Conservation (phyloP, 176 grass and related monocot genomes). For the Lolium perenne region DNA sequence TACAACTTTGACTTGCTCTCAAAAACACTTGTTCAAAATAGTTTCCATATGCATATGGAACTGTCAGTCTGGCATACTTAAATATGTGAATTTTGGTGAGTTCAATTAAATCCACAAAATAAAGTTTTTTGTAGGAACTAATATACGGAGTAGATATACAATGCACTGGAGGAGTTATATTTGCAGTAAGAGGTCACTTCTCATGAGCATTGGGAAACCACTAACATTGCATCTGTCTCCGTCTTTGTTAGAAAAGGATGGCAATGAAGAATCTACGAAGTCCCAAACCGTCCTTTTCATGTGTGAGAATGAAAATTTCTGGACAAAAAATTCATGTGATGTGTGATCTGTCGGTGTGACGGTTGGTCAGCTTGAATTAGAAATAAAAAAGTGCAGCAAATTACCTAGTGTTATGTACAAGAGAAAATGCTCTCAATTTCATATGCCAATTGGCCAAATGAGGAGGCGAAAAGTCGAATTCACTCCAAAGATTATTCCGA, state of each 20-base stretch:
- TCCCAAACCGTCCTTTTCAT: conserved; percentile 17
- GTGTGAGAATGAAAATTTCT: neutral
- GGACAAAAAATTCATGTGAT: neutral
- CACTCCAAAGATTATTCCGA: neutral
- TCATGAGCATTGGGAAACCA: neutral
- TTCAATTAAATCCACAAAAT: neutral
- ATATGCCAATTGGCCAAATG: neutral
- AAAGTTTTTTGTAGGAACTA: neutral
- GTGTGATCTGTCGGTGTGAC: neutral
- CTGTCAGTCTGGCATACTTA: neutral
- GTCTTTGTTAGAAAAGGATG: neutral
- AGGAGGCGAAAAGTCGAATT: neutral
- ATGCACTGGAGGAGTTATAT: no score
- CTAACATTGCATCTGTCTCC: neutral
- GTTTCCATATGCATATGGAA: neutral
- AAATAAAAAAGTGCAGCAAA: neutral
- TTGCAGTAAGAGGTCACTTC: neutral
- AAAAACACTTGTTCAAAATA: no score
- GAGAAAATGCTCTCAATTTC: neutral
- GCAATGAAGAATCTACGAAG: neutral
- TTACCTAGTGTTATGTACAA: neutral
- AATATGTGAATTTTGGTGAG: neutral
- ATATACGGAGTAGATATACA: no score
- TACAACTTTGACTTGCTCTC: no score
- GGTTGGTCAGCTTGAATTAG: no score